phyloP scores from a whole-genome alignment of 148 eudicot species.

The Limonium bicolor region DNA sequence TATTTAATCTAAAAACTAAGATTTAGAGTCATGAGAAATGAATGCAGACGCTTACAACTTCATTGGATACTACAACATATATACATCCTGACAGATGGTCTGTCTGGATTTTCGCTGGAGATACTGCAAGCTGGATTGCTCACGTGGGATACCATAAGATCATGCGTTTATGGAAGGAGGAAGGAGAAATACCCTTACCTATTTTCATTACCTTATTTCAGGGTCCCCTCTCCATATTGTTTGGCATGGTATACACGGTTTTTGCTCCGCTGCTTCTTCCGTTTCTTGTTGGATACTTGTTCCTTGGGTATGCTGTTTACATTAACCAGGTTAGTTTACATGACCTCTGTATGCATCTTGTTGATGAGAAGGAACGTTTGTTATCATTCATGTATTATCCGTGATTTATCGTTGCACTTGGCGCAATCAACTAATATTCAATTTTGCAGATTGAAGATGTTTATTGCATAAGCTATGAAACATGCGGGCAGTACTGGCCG shows the following conservation, averaged over 20 bases:
- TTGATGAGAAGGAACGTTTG: not conserved
- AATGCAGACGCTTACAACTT: too few species aligned
- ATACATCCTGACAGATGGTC: conserved; percentile 79
- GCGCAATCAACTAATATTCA: too few species aligned
- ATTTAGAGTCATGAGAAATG: too few species aligned
- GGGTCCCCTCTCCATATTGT: conserved; percentile 48
- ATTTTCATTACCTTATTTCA: conserved; percentile 58
- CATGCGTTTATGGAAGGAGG: conserved; percentile 43
- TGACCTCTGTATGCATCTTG: not conserved
- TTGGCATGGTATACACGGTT: conserved; percentile 77
- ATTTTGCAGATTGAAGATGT: conserved; percentile 76
- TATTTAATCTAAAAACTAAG: too few species aligned
- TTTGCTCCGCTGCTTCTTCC: conserved; percentile 88
- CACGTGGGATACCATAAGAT: conserved; percentile 40
- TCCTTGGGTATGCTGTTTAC: conserved; percentile 73
- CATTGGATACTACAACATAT: too few species aligned
- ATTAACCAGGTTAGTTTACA: conserved; percentile 54
- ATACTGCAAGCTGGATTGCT: conserved; percentile 77
- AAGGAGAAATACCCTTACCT: conserved; percentile 52
- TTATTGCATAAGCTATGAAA: conserved; percentile 64
- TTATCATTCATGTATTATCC: not conserved
- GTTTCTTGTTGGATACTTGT: conserved; percentile 69
- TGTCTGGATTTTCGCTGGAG: conserved; percentile 81
- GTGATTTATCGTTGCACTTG: too few species aligned
- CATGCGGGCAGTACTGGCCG: conserved; percentile 90